Evolutionary conservation across 441 rosid genomes (phyloP).

Genomic region (Kokia cookei): DNA sequence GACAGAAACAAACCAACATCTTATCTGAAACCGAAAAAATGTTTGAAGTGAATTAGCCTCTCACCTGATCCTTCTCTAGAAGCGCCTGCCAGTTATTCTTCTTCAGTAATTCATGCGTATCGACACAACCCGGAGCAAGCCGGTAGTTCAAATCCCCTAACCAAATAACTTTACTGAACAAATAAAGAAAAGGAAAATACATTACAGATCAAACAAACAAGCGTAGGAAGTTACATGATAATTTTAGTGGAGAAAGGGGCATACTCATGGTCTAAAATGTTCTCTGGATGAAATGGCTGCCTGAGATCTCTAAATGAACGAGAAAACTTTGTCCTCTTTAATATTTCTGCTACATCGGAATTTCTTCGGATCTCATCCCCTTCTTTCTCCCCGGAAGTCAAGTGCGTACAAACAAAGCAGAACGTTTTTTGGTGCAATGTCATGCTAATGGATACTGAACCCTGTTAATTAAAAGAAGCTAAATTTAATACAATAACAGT

Average conservation of each 20-base stretch:
- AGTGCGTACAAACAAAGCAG: slow-evolving; percentile 90
- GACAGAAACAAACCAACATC: not conserved
- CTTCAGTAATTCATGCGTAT: slow-evolving; percentile 44
- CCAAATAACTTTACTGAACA: slow-evolving; percentile 75
- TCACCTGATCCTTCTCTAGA: slow-evolving; percentile 58
- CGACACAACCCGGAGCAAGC: slow-evolving; percentile 36
- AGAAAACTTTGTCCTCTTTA: slow-evolving; percentile 73
- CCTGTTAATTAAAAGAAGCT: slow-evolving; percentile 32
- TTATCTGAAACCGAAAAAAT: not conserved
- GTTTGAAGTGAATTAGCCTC: not conserved
- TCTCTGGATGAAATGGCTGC: slow-evolving; percentile 32
- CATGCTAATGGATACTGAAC: slow-evolving; percentile 90
- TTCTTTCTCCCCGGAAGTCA: slow-evolving; percentile 90
- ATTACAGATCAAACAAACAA: not conserved
- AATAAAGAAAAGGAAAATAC: not conserved
- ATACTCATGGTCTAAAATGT: slow-evolving; percentile 81
- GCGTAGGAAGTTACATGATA: not conserved
- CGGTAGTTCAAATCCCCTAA: slow-evolving; percentile 98
- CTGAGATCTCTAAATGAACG: slow-evolving; percentile 25
- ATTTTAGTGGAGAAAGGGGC: slow-evolving; percentile 10
- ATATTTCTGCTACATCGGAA: slow-evolving; percentile 66
- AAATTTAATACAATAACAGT: not conserved
- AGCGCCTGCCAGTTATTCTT: slow-evolving; percentile 75
- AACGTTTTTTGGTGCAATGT: slow-evolving; percentile 52
- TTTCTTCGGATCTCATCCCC: slow-evolving; percentile 81